Conservation (phyloP, 805 yeast genomes). For the Wickerhamiella siamensis region DNA sequence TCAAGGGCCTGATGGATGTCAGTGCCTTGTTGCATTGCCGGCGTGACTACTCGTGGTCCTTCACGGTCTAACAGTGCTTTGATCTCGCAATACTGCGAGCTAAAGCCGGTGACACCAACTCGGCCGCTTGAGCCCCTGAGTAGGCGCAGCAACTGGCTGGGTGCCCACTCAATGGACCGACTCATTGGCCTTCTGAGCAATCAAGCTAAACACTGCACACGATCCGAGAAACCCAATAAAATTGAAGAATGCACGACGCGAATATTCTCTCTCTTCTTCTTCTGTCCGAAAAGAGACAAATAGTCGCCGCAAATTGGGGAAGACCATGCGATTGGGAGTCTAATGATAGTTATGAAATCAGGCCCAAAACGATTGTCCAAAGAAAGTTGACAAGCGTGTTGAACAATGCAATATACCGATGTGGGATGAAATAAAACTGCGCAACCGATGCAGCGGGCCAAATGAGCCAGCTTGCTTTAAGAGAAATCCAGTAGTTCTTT, state of each 20-base stretch:
- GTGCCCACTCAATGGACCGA: not conserved
- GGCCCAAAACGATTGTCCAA: constrained; percentile 23
- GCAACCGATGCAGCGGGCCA: constrained; percentile 20
- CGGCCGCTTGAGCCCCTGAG: not conserved
- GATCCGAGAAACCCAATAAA: constrained; percentile 68
- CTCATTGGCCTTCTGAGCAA: constrained; percentile 41
- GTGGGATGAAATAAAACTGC: constrained; percentile 15
- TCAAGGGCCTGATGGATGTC: constrained; percentile 15
- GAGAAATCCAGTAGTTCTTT: constrained; percentile 17
- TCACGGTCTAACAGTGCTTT: constrained; percentile 11
- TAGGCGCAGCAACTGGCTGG: not conserved
- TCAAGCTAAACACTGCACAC: constrained; percentile 66
- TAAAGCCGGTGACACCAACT: constrained; percentile 15
- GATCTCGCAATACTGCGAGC: constrained; percentile 18
- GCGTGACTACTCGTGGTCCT: constrained; percentile 4
- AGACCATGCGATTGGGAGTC: constrained; percentile 26
- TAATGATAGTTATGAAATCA: not conserved
- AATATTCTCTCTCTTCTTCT: constrained; percentile 66
- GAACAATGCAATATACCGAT: constrained; percentile 15
- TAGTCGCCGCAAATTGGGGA: constrained; percentile 63
- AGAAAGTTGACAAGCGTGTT: constrained; percentile 15
- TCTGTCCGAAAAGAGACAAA: constrained; percentile 75
- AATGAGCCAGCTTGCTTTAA: constrained; percentile 15
- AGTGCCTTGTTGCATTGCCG: constrained; percentile 14
- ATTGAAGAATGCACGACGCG: constrained; percentile 51